Conservation (phyloP, 225 moss, liverwort and hornwort species). For the Antitrichia curtipendula region DNA sequence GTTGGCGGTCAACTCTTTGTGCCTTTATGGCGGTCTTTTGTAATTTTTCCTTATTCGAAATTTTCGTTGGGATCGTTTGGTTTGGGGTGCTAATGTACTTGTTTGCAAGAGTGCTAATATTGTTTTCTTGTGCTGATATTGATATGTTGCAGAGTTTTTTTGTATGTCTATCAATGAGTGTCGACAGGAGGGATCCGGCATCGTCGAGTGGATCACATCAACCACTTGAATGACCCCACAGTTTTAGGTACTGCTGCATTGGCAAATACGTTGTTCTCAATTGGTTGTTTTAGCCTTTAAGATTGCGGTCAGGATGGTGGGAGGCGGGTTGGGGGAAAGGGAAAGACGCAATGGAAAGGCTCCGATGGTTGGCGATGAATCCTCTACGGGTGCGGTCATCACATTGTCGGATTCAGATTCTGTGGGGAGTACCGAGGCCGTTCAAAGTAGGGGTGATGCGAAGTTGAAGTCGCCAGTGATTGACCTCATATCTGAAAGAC, state of each 20-base stretch:
- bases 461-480: background rate
- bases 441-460: background rate
- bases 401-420: slow-evolving; percentile 26
- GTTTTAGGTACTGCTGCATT: background rate
- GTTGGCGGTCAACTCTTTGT: background rate
- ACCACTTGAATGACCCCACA: background rate
- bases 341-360: background rate
- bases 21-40: background rate
- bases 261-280: background rate
- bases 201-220: background rate
- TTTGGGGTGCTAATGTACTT: background rate
- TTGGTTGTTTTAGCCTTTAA: background rate
- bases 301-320: slow-evolving; percentile 2
- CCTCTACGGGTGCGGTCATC: slow-evolving; percentile 1
- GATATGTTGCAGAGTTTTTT: background rate
- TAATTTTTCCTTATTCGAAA: background rate
- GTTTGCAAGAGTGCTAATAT: background rate
- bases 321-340: background rate
- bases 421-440: background rate
- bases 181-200: slow-evolving; percentile 1
- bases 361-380: background rate
- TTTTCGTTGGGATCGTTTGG: background rate
- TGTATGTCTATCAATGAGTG: slow-evolving; percentile 12
- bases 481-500: background rate
- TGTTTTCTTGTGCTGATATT: background rate